Base-by-base conservation (phyloP, 768 basidiomycete genomes). In the Suillus hirtellus region DNA sequence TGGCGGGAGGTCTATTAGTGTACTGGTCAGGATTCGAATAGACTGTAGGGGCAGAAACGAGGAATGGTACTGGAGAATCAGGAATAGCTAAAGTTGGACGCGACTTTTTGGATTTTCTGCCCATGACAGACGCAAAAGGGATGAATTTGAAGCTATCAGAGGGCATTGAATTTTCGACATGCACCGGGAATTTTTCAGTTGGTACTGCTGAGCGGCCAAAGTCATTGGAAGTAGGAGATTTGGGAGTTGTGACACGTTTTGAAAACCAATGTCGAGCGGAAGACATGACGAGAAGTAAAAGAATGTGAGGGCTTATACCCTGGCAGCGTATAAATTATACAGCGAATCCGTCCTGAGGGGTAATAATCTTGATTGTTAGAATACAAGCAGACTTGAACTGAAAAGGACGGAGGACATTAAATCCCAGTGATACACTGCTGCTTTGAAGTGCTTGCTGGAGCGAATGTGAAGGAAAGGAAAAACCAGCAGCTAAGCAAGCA, bases 61-160 rank as follows among this genome's bases (percentile, higher is more conserved):
- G 35, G 66, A 52, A 49, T 31, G 74, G 68, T 4, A 35, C 17
- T 44, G 81, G 79, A 43, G 82, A 79, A 56, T 85, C 82, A 63
- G 86, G 81, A 61, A 86, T 83, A 59, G 85, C 75, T 40, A 87
- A 73, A 3, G 81, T 71, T 0, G 84, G 78, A 38, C 78, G 77
- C 67, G 46, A 43, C 70, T 88, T 90, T 76, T 86, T 90, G 24
- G 83, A 74, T 72, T 84, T 89, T 69, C 88, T 77, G 53, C 88
- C 87, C 44, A 91, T 83, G 43, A 84, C 87, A 55, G 83, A 78
- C 11, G 84, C 84, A 58, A 90, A 73, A 8, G 84, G 81, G 63
- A 80, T 86, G 70, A 89, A 79, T 65, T 78, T 83, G 72, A 80
- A 75, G 65, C 71, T 68, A 60, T 70, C 63, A 17, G 72, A 61